Conservation (phyloP, 768 basidiomycete genomes). For the Russula sp. region DNA sequence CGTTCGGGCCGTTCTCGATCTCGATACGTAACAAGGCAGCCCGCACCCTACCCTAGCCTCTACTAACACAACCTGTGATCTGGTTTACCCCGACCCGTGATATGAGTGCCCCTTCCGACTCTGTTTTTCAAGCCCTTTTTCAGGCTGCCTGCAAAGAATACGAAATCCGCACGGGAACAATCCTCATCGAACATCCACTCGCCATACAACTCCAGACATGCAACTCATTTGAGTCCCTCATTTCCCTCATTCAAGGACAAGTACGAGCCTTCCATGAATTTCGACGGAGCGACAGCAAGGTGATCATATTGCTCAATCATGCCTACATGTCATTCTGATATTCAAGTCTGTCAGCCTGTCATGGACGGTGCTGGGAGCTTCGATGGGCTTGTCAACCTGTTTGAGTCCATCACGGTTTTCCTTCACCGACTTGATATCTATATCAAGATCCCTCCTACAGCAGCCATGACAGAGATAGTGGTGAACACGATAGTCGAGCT, state of each 20-base stretch:
- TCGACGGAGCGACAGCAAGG: not conserved
- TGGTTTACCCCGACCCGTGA: not conserved
- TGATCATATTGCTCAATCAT: not conserved
- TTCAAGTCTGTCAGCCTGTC: not conserved
- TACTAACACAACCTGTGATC: not conserved
- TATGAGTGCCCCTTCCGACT: not conserved
- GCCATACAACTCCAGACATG: not conserved
- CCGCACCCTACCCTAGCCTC: no score
- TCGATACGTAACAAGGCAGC: no score
- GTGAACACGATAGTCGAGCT: not conserved
- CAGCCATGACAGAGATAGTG: not conserved
- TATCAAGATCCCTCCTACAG: not conserved
- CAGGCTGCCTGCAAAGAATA: not conserved
- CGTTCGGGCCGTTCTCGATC: no score
- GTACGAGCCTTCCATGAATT: not conserved
- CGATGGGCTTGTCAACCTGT: not conserved
- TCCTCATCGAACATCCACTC: not conserved
- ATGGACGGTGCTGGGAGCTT: not conserved
- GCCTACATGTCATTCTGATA: not conserved
- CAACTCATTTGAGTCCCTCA: not conserved
- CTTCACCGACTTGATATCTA: not conserved
- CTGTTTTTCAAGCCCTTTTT: not conserved
- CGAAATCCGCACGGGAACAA: not conserved
- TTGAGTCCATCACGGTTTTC: not conserved
- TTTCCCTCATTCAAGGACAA: not conserved